These are phyloP conservation scores for Myotisia sp. DNA, from an alignment of 2,329 filamentous ascomycete species.

Conservation along the genomic window DNA sequence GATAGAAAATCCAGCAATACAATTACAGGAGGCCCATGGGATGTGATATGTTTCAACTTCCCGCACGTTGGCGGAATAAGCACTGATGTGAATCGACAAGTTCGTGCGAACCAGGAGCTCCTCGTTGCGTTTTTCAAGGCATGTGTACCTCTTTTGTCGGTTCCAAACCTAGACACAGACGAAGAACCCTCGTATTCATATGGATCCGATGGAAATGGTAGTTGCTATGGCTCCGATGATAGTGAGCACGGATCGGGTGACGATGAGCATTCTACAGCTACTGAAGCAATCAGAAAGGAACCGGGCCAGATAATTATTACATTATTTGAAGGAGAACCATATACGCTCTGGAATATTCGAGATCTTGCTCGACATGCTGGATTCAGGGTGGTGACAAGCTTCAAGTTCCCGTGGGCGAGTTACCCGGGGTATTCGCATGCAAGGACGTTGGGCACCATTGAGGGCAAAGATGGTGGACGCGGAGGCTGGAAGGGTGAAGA, in stretches of 20 bases:
- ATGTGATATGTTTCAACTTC: slow-evolving; percentile 88
- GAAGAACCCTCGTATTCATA: too few relatives aligned
- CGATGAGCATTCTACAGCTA: slow-evolving; percentile 7
- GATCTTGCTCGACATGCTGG: slow-evolving; percentile 63
- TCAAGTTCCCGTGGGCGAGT: slow-evolving; percentile 34
- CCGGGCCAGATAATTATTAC: slow-evolving; percentile 59
- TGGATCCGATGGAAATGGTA: slow-evolving; percentile 10
- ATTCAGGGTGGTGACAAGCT: slow-evolving; percentile 33
- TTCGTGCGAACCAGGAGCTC: slow-evolving; percentile 67
- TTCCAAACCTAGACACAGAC: slow-evolving; percentile 14
- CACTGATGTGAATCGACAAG: slow-evolving; percentile 88
- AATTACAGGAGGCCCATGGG: slow-evolving; percentile 38
- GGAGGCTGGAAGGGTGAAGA: slow-evolving; percentile 36
- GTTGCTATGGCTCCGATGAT: slow-evolving; percentile 14
- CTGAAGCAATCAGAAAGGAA: slow-evolving; percentile 15
- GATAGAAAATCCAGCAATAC: background rate
- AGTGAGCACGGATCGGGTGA: slow-evolving; percentile 11
- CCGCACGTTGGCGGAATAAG: slow-evolving; percentile 86
- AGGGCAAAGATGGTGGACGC: slow-evolving; percentile 24
- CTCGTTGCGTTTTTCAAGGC: slow-evolving; percentile 36
- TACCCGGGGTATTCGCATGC: slow-evolving; percentile 36
- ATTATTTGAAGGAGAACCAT: slow-evolving; percentile 85
- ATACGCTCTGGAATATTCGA: slow-evolving; percentile 86
- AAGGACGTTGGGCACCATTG: slow-evolving; percentile 32
- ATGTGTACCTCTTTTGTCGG: slow-evolving; percentile 28